A percentile compares a stretch with the other conserved stretches of the same genome.
Evolutionary conservation across 352 stramenopile species (phyloP).

Genomic region (Phytophthora melonis): DNA sequence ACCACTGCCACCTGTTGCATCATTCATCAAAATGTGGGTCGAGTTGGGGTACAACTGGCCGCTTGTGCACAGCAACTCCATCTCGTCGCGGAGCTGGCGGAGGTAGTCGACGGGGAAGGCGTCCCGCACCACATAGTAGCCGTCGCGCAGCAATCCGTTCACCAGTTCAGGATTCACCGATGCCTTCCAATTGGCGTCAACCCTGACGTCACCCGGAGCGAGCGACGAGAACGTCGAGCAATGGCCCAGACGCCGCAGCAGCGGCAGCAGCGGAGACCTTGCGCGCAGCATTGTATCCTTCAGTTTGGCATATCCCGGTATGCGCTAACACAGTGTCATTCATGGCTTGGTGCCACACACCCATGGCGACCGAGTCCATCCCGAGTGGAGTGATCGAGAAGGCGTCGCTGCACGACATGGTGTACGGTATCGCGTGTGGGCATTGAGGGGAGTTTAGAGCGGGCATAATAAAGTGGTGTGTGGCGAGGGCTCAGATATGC

Average conservation of each 20-base stretch:
- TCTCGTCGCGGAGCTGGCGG: slow-evolving; percentile 60
- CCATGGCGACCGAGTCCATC: slow-evolving; percentile 42
- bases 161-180: slow-evolving; percentile 42
- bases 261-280: neutral
- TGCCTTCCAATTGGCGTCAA: slow-evolving; percentile 38
- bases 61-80: slow-evolving; percentile 45
- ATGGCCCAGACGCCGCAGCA: neutral
- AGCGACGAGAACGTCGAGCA: slow-evolving; percentile 16
- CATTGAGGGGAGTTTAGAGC: neutral
- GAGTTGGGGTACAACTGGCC: slow-evolving; percentile 80
- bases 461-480: neutral
- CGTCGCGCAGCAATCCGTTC: slow-evolving; percentile 49
- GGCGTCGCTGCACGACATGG: slow-evolving; percentile 60
- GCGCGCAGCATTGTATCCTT: slow-evolving; percentile 17
- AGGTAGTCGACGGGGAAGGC: slow-evolving; percentile 63
- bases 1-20: neutral
- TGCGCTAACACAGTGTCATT: slow-evolving; percentile 17
- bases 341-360: neutral
- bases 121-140: slow-evolving; percentile 60
- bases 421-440: slow-evolving; percentile 37
- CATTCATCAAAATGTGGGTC: slow-evolving; percentile 74
- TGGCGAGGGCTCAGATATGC: slow-evolving; percentile 43
- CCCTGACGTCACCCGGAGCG: slow-evolving; percentile 7
- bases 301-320: slow-evolving; percentile 11
- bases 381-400: slow-evolving; percentile 61